A percentile compares a stretch with the other conserved stretches of the same genome.
phyloP scores from a whole-genome alignment of 768 basidiomycete genomes.

The Clitopilus passeckerianus region DNA sequence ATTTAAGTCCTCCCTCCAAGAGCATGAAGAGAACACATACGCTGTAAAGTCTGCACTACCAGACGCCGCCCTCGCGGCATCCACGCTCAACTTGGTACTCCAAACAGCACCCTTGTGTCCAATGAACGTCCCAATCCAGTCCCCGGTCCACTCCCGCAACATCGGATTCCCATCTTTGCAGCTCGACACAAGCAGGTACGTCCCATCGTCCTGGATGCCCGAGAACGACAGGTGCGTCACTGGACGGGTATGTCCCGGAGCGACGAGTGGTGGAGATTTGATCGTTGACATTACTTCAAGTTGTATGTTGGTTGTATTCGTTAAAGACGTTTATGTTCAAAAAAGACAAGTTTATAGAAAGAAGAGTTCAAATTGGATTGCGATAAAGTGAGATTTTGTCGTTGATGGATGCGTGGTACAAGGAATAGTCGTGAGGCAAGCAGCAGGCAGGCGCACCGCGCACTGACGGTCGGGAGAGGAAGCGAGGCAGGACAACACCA shows the following conservation, averaged over 20 bases:
- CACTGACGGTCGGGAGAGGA: slow-evolving; percentile 19
- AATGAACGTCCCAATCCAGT: slow-evolving; percentile 95
- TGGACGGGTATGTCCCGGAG: slow-evolving; percentile 80
- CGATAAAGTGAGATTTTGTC: not conserved
- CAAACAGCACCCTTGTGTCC: slow-evolving; percentile 96
- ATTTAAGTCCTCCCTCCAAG: not conserved
- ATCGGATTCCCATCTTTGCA: slow-evolving; percentile 99
- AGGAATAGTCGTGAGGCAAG: slow-evolving; percentile 28
- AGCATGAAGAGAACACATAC: slow-evolving; percentile 42
- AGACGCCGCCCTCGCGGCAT: slow-evolving; percentile 82
- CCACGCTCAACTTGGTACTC: slow-evolving; percentile 87
- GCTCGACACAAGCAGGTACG: slow-evolving; percentile 88
- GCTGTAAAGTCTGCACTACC: slow-evolving; percentile 98
- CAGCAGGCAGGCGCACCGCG: slow-evolving; percentile 46
- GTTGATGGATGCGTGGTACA: not conserved
- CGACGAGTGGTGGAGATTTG: slow-evolving; percentile 76
- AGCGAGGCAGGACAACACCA: slow-evolving; percentile 20
- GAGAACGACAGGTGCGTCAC: slow-evolving; percentile 96
- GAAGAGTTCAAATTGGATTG: slow-evolving; percentile 10
- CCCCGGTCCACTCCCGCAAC: slow-evolving; percentile 95
- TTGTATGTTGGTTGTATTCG: slow-evolving; percentile 4
- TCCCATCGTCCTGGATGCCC: slow-evolving; percentile 74
- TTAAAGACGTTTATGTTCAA: not conserved
- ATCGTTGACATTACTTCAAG: slow-evolving; percentile 45
- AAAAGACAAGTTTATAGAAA: not conserved